Percentiles rank a stretch among this genome's conserved stretches.
phyloP scores from a whole-genome alignment of 306 rosid genomes.

The Acacia melanoxylon region DNA sequence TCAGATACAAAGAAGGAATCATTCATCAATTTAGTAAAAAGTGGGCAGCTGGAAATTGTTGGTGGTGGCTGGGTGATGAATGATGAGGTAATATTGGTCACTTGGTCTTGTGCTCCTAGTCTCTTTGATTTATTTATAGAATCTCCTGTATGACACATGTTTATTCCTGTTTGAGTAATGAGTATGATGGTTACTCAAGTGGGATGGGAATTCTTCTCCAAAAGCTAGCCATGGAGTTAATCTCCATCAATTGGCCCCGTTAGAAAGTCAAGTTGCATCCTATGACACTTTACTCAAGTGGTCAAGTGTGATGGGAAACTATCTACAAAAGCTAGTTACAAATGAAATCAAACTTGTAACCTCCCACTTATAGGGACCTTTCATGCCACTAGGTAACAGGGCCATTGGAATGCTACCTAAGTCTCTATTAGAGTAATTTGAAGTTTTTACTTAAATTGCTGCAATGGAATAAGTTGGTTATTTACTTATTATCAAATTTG shows the following conservation, averaged over 20 bases:
- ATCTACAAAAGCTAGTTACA: background rate
- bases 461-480: background rate
- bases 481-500: background rate
- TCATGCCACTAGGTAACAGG: too few relatives aligned
- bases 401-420: background rate
- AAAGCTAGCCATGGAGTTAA: background rate
- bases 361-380: too few relatives aligned
- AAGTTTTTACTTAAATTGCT: background rate
- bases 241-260: background rate
- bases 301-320: background rate
- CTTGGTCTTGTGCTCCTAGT: conserved; percentile 19
- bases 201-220: background rate
- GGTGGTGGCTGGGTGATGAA: conserved; percentile 99
- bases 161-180: background rate
- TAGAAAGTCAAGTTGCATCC: background rate
- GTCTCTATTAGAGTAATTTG: conserved; percentile 13
- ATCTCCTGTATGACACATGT: background rate
- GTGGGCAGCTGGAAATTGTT: conserved; percentile 95
- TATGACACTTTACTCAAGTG: background rate
- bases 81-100: conserved; percentile 76
- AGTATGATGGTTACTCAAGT: background rate
- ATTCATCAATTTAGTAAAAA: conserved; percentile 64
- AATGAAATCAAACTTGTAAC: too few relatives aligned
- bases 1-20: conserved; percentile 63
- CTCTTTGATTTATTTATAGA: background rate